phyloP scores from a whole-genome alignment of 306 rosid species.

The Herpetospermum pedunculosum region DNA sequence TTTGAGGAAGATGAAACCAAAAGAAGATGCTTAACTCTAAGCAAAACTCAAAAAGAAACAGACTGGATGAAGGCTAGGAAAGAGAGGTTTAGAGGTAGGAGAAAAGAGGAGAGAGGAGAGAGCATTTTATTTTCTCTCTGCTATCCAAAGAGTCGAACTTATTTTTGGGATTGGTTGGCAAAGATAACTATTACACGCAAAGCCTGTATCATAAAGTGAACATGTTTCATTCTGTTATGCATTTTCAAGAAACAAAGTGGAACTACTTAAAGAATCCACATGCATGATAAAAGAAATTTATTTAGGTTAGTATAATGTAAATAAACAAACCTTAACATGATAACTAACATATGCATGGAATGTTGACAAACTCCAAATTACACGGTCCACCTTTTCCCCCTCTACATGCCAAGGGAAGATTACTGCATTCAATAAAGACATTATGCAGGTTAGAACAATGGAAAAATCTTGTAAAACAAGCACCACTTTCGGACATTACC shows the following conservation, averaged over 20 bases:
- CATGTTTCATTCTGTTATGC: not conserved
- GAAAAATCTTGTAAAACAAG: slow-evolving; percentile 5
- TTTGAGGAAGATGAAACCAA: not conserved
- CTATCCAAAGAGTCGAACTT: not conserved
- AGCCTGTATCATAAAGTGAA: not conserved
- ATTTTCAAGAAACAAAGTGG: too few species aligned
- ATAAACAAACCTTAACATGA: slow-evolving; percentile 72
- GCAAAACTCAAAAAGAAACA: not conserved
- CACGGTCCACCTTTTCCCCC: slow-evolving; percentile 77
- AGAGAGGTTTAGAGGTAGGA: not conserved
- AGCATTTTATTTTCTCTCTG: not conserved
- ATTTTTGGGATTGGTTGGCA: not conserved
- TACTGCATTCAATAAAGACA: slow-evolving; percentile 47
- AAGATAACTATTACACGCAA: not conserved
- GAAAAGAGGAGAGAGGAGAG: not conserved
- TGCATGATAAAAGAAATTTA: too few species aligned
- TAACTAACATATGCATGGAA: slow-evolving; percentile 94
- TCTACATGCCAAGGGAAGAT: slow-evolving; percentile 85
- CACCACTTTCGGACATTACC: slow-evolving; percentile 41
- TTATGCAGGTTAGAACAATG: slow-evolving; percentile 7
- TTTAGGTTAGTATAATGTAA: slow-evolving; percentile 15
- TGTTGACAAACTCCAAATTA: slow-evolving; percentile 84
- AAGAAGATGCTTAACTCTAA: not conserved
- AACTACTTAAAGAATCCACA: not conserved
- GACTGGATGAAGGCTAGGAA: not conserved